Evolutionary conservation across 805 yeast species (phyloP).

Genomic region (Wickerhamomyces tratensis): DNA sequence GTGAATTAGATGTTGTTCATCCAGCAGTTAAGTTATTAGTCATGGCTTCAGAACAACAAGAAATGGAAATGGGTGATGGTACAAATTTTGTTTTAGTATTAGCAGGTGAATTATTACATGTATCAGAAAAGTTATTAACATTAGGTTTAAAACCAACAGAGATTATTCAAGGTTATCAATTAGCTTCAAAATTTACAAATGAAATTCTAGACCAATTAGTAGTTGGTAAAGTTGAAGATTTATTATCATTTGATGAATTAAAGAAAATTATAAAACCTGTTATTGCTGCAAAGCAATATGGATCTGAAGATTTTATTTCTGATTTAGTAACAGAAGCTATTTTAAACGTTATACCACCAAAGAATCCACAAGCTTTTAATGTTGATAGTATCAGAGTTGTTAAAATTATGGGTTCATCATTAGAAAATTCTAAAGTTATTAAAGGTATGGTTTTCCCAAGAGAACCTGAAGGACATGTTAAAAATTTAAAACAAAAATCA

Average conservation of each 20-base stretch:
- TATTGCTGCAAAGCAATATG: slow-evolving; percentile 88
- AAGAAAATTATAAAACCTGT: slow-evolving; percentile 76
- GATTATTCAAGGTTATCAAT: slow-evolving; percentile 83
- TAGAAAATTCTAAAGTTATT: slow-evolving; percentile 65
- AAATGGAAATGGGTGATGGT: slow-evolving; percentile 94
- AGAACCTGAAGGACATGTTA: slow-evolving; percentile 90
- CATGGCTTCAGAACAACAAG: slow-evolving; percentile 97
- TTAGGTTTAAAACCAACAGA: slow-evolving; percentile 88
- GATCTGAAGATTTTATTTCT: slow-evolving; percentile 71
- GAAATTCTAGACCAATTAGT: slow-evolving; percentile 58
- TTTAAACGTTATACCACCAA: slow-evolving; percentile 62
- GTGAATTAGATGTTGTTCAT: slow-evolving; percentile 89
- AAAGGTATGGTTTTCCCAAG: slow-evolving; percentile 98
- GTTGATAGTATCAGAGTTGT: slow-evolving; percentile 94
- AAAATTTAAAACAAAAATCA: slow-evolving; percentile 48
- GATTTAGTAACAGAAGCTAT: slow-evolving; percentile 81
- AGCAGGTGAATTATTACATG: slow-evolving; percentile 85
- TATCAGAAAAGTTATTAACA: slow-evolving; percentile 76
- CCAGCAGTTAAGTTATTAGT: slow-evolving; percentile 95
- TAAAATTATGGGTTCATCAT: slow-evolving; percentile 88
- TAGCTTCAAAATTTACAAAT: slow-evolving; percentile 72
- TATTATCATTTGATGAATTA: slow-evolving; percentile 44
- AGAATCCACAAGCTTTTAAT: slow-evolving; percentile 57
- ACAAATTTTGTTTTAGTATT: slow-evolving; percentile 85
- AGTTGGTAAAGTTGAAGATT: slow-evolving; percentile 51